A percentile compares a stretch with the other conserved stretches of the same genome.
Conservation (phyloP, 2,329 filamentous ascomycete species). For the Arthrobotrys musiformis region DNA sequence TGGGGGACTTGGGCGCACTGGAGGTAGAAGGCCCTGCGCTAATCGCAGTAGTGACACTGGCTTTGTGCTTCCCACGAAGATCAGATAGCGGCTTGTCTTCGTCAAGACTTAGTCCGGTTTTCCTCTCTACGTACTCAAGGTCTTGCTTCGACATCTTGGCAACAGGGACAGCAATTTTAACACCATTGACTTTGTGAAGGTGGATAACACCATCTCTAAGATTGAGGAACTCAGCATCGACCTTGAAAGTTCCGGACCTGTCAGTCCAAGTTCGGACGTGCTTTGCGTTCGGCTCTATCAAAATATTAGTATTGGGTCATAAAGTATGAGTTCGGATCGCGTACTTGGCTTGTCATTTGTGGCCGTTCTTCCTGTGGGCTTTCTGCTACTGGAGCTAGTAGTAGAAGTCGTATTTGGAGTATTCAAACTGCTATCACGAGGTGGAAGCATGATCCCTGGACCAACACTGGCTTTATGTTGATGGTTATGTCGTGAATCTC, state of each 20-base stretch:
- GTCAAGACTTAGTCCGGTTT: constrained; percentile 85
- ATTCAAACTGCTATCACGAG: constrained; percentile 80
- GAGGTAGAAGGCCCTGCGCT: constrained; percentile 59
- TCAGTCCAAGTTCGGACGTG: constrained; percentile 96
- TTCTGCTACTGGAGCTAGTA: constrained; percentile 23
- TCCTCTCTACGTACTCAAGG: constrained; percentile 89
- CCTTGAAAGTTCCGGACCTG: constrained; percentile 92
- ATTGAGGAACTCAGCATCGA: constrained; percentile 95
- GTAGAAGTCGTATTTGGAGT: constrained; percentile 57
- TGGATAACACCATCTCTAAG: constrained; percentile 97
- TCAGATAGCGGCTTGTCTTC: constrained; percentile 94
- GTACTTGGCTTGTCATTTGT: constrained; percentile 56
- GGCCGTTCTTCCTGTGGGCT: constrained; percentile 41
- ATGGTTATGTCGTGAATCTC: constrained; percentile 64
- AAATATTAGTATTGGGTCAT: constrained; percentile 51
- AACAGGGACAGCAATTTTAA: constrained; percentile 96
- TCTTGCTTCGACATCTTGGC: constrained; percentile 96
- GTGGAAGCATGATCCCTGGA: constrained; percentile 78
- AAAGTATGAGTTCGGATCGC: constrained; percentile 39
- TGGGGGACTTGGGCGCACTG: constrained; percentile 58
- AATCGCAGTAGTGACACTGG: constrained; percentile 63
- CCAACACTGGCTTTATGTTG: constrained; percentile 69
- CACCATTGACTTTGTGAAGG: constrained; percentile 95
- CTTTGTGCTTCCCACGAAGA: constrained; percentile 67
- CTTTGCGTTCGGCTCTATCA: constrained; percentile 78